These are phyloP conservation scores for Echria macrotheca DNA, from an alignment of 495 filamentous ascomycete species.

Conservation along the genomic window DNA sequence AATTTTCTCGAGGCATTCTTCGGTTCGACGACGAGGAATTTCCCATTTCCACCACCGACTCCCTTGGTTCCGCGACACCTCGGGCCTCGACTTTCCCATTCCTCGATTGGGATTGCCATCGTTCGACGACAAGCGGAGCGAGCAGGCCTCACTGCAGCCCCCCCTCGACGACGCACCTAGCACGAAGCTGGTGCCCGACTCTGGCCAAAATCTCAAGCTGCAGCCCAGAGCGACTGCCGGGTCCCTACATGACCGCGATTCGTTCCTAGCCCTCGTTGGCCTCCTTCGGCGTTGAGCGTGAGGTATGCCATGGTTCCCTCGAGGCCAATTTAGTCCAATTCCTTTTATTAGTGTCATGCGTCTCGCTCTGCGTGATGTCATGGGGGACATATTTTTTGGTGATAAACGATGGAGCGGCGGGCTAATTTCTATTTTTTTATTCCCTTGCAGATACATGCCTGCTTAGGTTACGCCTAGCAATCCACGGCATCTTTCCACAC, in stretches of 20 bases:
- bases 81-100: constrained; percentile 9
- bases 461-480: constrained; percentile 29
- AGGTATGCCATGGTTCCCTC: constrained; percentile 23
- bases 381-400: constrained; percentile 11
- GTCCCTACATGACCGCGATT: constrained; percentile 32
- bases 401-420: constrained; percentile 31
- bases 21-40: constrained; percentile 35
- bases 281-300: constrained; percentile 30
- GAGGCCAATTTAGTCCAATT: constrained; percentile 21
- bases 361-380: constrained; percentile 20
- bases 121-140: constrained; percentile 10
- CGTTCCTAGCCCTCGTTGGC: constrained; percentile 26
- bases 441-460: constrained; percentile 44
- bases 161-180: background rate
- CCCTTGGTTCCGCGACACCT: constrained; percentile 26
- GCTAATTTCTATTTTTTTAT: no score
- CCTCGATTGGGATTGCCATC: constrained; percentile 16
- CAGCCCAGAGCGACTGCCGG: constrained; percentile 10
- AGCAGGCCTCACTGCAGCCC: constrained; percentile 9
- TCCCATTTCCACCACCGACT: constrained; percentile 20
- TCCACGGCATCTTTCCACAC: constrained; percentile 53
- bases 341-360: constrained; percentile 7
- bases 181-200: background rate
- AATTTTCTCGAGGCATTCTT: constrained; percentile 27
- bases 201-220: background rate